A percentile compares a stretch with the other conserved stretches of the same genome.
These are phyloP conservation scores for Lentinula guzmanii DNA, from an alignment of 768 basidiomycete genomes.

Conservation along the genomic window DNA sequence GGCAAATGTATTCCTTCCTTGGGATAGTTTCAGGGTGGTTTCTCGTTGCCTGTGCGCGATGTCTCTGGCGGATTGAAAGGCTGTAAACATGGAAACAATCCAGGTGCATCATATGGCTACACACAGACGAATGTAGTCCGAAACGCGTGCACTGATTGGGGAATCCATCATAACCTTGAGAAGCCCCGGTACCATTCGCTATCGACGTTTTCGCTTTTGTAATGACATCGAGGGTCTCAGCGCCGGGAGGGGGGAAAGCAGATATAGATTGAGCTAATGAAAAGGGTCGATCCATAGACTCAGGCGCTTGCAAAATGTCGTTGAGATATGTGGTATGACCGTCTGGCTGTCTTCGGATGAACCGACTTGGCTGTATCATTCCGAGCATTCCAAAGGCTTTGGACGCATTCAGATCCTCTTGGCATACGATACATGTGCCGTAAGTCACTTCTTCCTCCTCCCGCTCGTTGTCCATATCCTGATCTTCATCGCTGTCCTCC, in stretches of 20 bases:
- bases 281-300: constrained; percentile 58
- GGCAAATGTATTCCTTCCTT: constrained; percentile 92
- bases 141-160: constrained; percentile 69
- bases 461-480: constrained; percentile 44
- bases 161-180: constrained; percentile 68
- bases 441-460: constrained; percentile 48
- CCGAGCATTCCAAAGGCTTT: constrained; percentile 83
- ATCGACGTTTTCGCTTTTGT: constrained; percentile 16
- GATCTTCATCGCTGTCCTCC: constrained; percentile 63
- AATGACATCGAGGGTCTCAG: constrained; percentile 38
- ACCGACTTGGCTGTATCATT: constrained; percentile 80
- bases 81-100: constrained; percentile 92
- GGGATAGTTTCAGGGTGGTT: constrained; percentile 95
- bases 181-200: constrained; percentile 15
- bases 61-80: constrained; percentile 78
- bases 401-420: constrained; percentile 77
- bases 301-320: constrained; percentile 59
- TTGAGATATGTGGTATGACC: constrained; percentile 58
- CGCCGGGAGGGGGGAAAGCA: constrained; percentile 46
- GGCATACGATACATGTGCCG: constrained; percentile 97
- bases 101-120: constrained; percentile 96
- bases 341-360: constrained; percentile 76
- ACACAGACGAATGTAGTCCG: constrained; percentile 82
- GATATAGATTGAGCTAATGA: constrained; percentile 9
- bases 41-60: constrained; percentile 81